Percentiles rank a stretch among this genome's conserved stretches.
Conservation (phyloP, 768 basidiomycete species). For the Tricholoma hemisulphureum region DNA sequence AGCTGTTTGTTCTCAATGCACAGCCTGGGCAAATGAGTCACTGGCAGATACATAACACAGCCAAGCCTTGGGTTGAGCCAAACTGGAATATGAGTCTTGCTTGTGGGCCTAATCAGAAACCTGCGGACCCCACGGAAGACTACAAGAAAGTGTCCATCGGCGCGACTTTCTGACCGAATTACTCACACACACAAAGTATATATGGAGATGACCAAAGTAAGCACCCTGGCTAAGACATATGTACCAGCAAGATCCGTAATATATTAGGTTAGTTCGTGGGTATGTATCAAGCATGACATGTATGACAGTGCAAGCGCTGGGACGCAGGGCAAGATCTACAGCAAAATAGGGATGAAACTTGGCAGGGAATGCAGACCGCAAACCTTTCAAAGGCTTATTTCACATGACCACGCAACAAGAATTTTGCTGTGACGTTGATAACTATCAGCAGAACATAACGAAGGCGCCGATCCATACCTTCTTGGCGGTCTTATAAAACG, state of each 20-base stretch:
- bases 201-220: no score
- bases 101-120: no score
- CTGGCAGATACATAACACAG: no score
- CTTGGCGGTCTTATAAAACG: slow-evolving; percentile 99
- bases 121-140: not conserved
- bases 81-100: no score
- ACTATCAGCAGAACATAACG: slow-evolving; percentile 9
- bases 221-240: no score
- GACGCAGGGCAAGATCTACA: slow-evolving; percentile 2
- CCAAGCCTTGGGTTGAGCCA: no score
- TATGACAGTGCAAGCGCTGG: not conserved
- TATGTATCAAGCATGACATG: slow-evolving; percentile 3
- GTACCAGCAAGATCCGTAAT: no score
- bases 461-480: slow-evolving; percentile 58
- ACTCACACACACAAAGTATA: not conserved
- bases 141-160: not conserved
- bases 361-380: not conserved
- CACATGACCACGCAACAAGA: slow-evolving; percentile 90
- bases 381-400: slow-evolving; percentile 4
- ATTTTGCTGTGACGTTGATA: slow-evolving; percentile 72
- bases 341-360: slow-evolving; percentile 13
- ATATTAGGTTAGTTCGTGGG: not conserved
- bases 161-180: not conserved
- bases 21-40: no score
- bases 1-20: no score